Base-by-base conservation (phyloP, 2,329 filamentous ascomycete genomes). In the Colletotrichum sp. region DNA sequence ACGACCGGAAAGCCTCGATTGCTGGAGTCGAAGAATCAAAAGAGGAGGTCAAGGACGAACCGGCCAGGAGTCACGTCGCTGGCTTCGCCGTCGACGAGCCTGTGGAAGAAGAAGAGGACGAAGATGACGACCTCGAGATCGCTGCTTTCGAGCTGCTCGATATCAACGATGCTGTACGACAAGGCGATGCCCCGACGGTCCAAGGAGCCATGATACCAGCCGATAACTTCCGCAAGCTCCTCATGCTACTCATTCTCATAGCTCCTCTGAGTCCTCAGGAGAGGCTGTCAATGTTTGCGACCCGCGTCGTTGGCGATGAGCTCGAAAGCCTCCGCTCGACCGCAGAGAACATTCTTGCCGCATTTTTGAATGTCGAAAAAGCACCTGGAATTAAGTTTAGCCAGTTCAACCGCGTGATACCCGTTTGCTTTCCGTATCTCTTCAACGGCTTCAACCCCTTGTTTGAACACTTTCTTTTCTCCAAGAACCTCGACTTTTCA, bases 381-480 rank as follows among this genome's bases (percentile, higher is more conserved):
- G 89, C 89, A 8, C 92, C 92, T 0, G 91, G 92, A 6, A 90
- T 95, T 79, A 91, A 88, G 76, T 93, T 91, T 79, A 85, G 86
- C 63, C 90, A 90, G 52, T 95, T 94, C 84, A 89, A 90, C 81
- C 85, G 86, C 8, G 88, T 93, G 36, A 86, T 94, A 71, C 89
- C 91, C 12, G 85, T 88, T 36, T 90, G 90, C 62, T 88, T 94
- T 69, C 93, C 94, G 2, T 92, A 91, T 79, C 84, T 96, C 1
- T 95, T 96, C 81, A 86, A 90, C 69, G 92, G 93, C 0, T 89
- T 95, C 77, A 92, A 90, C 77, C 89, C 92, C 1, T 85, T 96
- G 2, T 95, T 95, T 81, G 93, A 95, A 78, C 92, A 93, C 81
- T 95, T 96, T 79, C 88, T 95, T 30, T 96, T 95, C 79, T 94